Base-by-base conservation (phyloP, 371 early-diverging fungal species). In the Rhizopus arrhizus region DNA sequence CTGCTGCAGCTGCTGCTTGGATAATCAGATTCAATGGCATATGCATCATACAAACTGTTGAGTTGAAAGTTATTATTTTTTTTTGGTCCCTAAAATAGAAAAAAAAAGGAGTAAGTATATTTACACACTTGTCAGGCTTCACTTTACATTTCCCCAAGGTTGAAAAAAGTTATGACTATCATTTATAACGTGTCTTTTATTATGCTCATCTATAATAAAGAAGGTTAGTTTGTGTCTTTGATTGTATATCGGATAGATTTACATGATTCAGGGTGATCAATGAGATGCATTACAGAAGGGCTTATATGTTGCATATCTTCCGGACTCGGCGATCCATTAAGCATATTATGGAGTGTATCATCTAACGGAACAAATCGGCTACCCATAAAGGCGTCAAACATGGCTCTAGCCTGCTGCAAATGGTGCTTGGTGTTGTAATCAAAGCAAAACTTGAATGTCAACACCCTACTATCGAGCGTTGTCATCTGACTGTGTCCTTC, bases 251-350 rank as follows among this genome's bases (percentile, higher is more conserved):
- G 9, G 31, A 36, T 40, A 16, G 29, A 15, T 58, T 45, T 66
- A 66, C 67, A 66, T 58, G 67, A 66, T 33, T 66, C 67, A 28
- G 67, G 67, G 28, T 62, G 59, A 55, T 66, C 67, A 15, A 66
- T 66, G 43, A 58, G 62, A 50, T 66, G 67, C 67, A 66, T 62
- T 11, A 66, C 62, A 45, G 67, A 66, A 13, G 67, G 67, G 35
- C 67, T 66, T 12, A 66, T 66, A 58, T 66, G 67, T 15, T 54
- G 62, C 49, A 62, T 58, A 50, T 66, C 62, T 50, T 62, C 67
- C 13, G 59, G 58, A 32, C 59, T 62, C 10, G 62, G 62, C 10
- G 62, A 66, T n/a, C 62, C 62, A 50, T 62, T 58, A 22, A 66
- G 38, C 2, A 58, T 35, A 29, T 61, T 49, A 33, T 66, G 66